Evolutionary conservation across 345 rosid species (phyloP).

Genomic region (Viola odorata): DNA sequence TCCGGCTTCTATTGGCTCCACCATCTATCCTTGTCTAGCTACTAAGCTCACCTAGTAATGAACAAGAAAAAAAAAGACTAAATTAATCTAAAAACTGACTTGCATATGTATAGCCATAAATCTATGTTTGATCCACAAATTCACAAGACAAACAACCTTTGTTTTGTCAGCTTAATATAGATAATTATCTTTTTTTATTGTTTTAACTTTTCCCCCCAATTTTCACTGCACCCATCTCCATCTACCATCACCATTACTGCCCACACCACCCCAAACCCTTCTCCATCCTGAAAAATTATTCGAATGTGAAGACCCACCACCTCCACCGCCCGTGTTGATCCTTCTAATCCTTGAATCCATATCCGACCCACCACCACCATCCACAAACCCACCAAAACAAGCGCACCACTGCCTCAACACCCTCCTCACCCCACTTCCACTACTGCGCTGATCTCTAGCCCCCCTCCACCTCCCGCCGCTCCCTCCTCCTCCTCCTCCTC

Average conservation of each 20-base stretch:
- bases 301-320: not conserved
- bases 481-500: slow-evolving; percentile 42
- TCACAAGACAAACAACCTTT: too few species aligned
- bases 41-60: too few species aligned
- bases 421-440: slow-evolving; percentile 4
- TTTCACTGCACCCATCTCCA: slow-evolving; percentile 1
- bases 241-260: slow-evolving; percentile 19
- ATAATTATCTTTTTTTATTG: too few species aligned
- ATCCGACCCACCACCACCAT: slow-evolving; percentile 10
- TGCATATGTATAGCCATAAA: too few species aligned
- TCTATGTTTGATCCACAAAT: too few species aligned
- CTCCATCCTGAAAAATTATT: slow-evolving; percentile 22
- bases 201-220: too few species aligned
- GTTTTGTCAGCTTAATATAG: too few species aligned
- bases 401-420: slow-evolving; percentile 19
- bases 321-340: slow-evolving; percentile 10
- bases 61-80: too few species aligned
- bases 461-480: slow-evolving; percentile 38
- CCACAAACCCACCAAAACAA: slow-evolving; percentile 14
- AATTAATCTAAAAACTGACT: too few species aligned
- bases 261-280: slow-evolving; percentile 23
- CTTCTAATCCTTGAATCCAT: slow-evolving; percentile 23
- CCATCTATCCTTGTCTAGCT: too few species aligned
- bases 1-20: too few species aligned
- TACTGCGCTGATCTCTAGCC: not conserved